phyloP scores from a whole-genome alignment of 441 rosid species.

The Aleurites moluccanus region DNA sequence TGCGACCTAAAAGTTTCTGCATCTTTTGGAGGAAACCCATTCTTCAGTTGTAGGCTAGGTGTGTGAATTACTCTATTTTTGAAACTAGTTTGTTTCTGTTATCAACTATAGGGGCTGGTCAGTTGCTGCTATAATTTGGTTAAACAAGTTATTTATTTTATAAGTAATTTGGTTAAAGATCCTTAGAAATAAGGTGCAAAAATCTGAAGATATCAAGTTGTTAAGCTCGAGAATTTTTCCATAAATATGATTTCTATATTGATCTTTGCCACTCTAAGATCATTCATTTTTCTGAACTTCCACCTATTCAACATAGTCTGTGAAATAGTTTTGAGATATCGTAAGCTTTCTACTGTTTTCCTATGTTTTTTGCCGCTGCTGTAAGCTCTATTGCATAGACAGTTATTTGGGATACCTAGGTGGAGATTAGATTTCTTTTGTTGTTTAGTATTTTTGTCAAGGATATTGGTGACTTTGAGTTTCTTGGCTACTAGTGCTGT shows the following conservation, averaged over 20 bases:
- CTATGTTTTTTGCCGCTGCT: neutral
- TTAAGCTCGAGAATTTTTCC: neutral
- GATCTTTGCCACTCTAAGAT: neutral
- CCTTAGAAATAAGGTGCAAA: neutral
- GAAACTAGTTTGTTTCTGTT: neutral
- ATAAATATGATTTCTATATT: neutral
- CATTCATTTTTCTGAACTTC: neutral
- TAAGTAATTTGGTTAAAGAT: neutral
- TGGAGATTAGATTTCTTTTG: neutral
- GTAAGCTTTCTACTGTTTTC: neutral
- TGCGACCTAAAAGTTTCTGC: neutral
- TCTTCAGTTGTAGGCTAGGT: neutral
- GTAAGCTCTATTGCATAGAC: neutral
- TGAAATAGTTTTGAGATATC: neutral
- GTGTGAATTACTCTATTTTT: neutral
- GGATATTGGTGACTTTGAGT: neutral
- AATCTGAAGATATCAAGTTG: neutral
- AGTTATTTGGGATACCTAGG: neutral
- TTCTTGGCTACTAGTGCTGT: neutral
- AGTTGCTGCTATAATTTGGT: neutral
- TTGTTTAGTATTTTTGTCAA: neutral
- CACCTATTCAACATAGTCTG: neutral
- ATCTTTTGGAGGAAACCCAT: neutral
- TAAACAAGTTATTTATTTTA: neutral
- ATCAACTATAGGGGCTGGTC: neutral